phyloP scores from a whole-genome alignment of 2,329 filamentous ascomycete genomes.

The Cercospora nicotianae region DNA sequence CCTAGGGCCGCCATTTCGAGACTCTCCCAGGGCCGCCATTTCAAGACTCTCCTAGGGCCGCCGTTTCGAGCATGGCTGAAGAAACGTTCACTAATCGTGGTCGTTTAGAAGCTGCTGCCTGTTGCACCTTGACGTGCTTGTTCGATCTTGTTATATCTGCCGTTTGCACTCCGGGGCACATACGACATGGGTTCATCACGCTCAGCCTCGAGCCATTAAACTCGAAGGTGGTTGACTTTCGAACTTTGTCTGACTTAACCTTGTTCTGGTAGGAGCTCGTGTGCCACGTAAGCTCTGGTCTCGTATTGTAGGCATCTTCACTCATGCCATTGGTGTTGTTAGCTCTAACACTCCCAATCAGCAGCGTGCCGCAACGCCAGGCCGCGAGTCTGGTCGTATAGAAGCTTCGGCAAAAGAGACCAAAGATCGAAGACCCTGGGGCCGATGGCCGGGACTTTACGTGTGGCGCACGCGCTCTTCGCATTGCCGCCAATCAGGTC shows the following conservation, averaged over 20 bases:
- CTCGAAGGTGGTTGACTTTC: not conserved
- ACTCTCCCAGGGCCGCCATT: not conserved
- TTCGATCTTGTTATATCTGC: not conserved
- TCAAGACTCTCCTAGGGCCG: no score
- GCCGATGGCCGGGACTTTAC: not conserved
- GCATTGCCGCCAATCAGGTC: not conserved
- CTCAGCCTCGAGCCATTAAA: not conserved
- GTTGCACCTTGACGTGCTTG: not conserved
- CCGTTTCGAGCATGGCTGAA: not conserved
- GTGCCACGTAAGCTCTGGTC: not conserved
- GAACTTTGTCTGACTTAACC: not conserved
- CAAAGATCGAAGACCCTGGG: not conserved
- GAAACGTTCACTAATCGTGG: not conserved
- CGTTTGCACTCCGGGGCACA: not conserved
- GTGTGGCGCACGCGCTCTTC: not conserved
- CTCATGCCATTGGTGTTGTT: not conserved
- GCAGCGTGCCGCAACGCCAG: not conserved
- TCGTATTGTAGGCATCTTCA: not conserved
- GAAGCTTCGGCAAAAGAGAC: not conserved
- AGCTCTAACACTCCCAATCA: not conserved
- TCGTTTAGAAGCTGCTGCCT: not conserved
- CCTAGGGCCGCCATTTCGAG: not conserved
- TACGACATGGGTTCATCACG: not conserved
- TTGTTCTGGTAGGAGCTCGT: not conserved
- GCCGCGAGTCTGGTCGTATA: not conserved